A percentile compares a stretch with the other conserved stretches of the same genome.
phyloP scores from a whole-genome alignment of 1,139 yeast genomes.

The Debaryomyces coudertii region DNA sequence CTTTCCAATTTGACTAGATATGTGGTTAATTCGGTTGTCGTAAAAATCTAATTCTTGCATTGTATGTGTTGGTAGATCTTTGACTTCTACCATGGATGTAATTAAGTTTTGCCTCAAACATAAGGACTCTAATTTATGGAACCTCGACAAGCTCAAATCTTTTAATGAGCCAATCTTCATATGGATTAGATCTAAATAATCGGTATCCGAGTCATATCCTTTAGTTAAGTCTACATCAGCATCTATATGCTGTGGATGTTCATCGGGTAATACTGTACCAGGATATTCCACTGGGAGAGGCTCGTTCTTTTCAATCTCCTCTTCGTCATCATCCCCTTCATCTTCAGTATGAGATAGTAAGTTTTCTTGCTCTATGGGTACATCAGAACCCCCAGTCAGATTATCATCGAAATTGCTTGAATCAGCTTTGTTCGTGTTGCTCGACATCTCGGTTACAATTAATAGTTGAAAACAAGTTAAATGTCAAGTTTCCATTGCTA shows the following conservation, averaged over 20 bases:
- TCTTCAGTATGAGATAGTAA: conserved; percentile 24
- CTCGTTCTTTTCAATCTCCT: conserved; percentile 24
- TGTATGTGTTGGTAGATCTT: conserved; percentile 53
- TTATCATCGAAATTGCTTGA: neutral
- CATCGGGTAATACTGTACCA: conserved; percentile 60
- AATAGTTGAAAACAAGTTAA: neutral
- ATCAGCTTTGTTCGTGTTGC: neutral
- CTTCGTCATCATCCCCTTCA: conserved; percentile 29
- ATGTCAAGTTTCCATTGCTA: conserved; percentile 1
- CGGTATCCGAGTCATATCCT: conserved; percentile 63
- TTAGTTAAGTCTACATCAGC: conserved; percentile 62
- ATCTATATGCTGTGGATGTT: conserved; percentile 47
- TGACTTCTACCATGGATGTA: conserved; percentile 71
- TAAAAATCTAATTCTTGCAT: conserved; percentile 85
- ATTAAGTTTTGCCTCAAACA: conserved; percentile 86
- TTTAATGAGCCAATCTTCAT: conserved; percentile 70
- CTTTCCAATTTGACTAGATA: conserved; percentile 67
- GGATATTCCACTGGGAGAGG: conserved; percentile 46
- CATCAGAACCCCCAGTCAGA: neutral
- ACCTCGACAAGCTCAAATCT: conserved; percentile 64
- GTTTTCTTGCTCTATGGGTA: conserved; percentile 5
- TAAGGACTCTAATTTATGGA: conserved; percentile 58
- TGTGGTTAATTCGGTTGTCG: conserved; percentile 89
- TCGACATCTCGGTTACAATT: neutral
- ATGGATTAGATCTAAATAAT: conserved; percentile 76